Evolutionary conservation across 306 rosid genomes (phyloP).

Genomic region (Cucurbita argyrosperma): DNA sequence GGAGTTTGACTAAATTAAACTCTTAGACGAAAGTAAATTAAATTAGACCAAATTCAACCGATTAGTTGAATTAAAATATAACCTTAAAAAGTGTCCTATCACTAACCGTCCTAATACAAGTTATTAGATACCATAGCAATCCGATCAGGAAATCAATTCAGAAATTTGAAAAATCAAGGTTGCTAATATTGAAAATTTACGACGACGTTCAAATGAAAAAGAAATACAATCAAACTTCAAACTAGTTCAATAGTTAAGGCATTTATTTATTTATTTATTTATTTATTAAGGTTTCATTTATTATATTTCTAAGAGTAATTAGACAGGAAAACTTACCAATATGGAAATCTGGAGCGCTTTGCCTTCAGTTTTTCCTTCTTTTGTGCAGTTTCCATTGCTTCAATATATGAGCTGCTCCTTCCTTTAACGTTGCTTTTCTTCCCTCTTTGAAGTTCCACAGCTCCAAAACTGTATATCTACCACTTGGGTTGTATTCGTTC

Average conservation of each 20-base stretch:
- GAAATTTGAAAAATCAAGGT: neutral
- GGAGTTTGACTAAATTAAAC: too few species aligned
- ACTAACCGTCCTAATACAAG: too few species aligned
- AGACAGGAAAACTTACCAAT: neutral
- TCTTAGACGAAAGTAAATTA: too few species aligned
- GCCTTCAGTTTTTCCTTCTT: slow-evolving; percentile 19
- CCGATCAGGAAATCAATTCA: neutral
- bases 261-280: neutral
- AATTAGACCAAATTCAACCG: too few species aligned
- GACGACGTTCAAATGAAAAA: too few species aligned
- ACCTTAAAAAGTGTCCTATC: too few species aligned
- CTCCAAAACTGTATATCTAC: slow-evolving; percentile 44
- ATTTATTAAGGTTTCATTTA: neutral
- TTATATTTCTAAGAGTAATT: neutral
- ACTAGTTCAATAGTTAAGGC: neutral
- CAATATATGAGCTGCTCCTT: slow-evolving; percentile 32
- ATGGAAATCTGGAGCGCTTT: neutral
- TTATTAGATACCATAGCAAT: too few species aligned
- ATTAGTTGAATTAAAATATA: too few species aligned
- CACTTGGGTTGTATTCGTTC: slow-evolving; percentile 73
- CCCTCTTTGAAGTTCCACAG: slow-evolving; percentile 52
- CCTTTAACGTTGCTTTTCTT: slow-evolving; percentile 45
- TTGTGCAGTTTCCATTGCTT: slow-evolving; percentile 30
- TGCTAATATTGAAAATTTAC: neutral
- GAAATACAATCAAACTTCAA: too few species aligned